phyloP scores from a whole-genome alignment of 208 protist species.

The Acanthamoeba royreba region DNA sequence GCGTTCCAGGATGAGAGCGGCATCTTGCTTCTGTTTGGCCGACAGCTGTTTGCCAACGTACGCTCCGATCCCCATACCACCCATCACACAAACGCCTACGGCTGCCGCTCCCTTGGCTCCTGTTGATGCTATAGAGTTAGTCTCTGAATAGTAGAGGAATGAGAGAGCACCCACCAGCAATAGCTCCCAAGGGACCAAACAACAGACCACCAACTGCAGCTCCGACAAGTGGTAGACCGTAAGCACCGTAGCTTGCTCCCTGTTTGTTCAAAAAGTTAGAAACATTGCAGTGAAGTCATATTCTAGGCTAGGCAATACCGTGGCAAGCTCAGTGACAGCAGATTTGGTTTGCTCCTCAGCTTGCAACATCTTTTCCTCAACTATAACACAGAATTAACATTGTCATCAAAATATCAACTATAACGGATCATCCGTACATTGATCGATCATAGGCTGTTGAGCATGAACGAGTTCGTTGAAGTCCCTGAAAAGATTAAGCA shows the following conservation, averaged over 20 bases:
- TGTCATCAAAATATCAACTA: neutral
- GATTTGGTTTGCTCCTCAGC: neutral
- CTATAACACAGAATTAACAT: neutral
- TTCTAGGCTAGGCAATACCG: neutral
- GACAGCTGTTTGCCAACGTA: neutral
- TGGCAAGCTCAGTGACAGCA: conserved; percentile 9
- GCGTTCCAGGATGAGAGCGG: neutral
- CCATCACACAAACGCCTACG: neutral
- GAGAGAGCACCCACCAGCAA: neutral
- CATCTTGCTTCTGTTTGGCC: conserved; percentile 16
- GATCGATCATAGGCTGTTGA: conserved; percentile 24
- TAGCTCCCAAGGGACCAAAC: neutral
- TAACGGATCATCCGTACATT: neutral
- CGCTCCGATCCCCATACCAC: neutral
- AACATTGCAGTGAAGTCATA: neutral
- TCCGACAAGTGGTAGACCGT: neutral
- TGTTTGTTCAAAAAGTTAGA: neutral
- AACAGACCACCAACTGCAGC: neutral
- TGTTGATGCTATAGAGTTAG: neutral
- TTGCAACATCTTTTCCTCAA: neutral
- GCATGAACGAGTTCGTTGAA: conserved; percentile 22
- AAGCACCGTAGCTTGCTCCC: neutral
- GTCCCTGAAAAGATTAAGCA: neutral
- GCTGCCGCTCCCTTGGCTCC: conserved; percentile 17
- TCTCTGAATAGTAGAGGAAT: neutral